Evolutionary conservation across 768 basidiomycete species (phyloP), one percentile per base, ranked within the genome.

Genomic region (Suillus alpinus): DNA sequence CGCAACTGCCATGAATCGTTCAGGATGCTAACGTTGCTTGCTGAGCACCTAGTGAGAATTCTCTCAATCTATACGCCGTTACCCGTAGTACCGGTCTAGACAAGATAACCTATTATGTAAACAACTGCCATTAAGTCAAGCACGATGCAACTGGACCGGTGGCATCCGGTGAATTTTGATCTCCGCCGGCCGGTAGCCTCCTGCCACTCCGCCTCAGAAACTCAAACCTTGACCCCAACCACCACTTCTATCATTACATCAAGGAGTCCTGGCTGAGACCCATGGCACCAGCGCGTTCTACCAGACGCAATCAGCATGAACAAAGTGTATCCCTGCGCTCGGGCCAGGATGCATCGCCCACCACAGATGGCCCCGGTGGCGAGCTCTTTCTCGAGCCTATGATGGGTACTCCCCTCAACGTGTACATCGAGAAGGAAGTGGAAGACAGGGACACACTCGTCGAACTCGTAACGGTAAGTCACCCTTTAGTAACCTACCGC

Each of bases 401-500:
- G 83, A 83, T 91, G 73, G 92, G 92, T 67, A 84, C 80, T 1
- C 86, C 91, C 2, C 81, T 94, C 56, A 75, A 81, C 26, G 80
- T 93, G 62, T 94, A 89, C 75, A 80, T 94, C 67, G 89, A 92
- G 67, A 89, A 91, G 66, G 91, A 93, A 59, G 88, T 94, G 23
- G 78, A 83, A 23, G 86, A 92, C 75, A 84, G 84, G 67, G 85
- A 88, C 18, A 65, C 73, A 57, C 76, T 94, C 57, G 80, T 83
- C 37, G 83, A 86, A 50, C 76, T 90, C 59, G 82, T 94, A 67
- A 78, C 79, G 47, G 92, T 92, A 70, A 70, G 86, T 84, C 51
- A 37, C 62, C 58, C 65, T 65, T 55, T 6, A 16, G n/a, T 31
- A 6, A 43, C 14, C 26, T 39, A 32, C 29, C 41, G 6, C 26